These are phyloP conservation scores for Ramularia endophylla DNA, from an alignment of 2,329 filamentous ascomycete genomes.

Conservation along the genomic window DNA sequence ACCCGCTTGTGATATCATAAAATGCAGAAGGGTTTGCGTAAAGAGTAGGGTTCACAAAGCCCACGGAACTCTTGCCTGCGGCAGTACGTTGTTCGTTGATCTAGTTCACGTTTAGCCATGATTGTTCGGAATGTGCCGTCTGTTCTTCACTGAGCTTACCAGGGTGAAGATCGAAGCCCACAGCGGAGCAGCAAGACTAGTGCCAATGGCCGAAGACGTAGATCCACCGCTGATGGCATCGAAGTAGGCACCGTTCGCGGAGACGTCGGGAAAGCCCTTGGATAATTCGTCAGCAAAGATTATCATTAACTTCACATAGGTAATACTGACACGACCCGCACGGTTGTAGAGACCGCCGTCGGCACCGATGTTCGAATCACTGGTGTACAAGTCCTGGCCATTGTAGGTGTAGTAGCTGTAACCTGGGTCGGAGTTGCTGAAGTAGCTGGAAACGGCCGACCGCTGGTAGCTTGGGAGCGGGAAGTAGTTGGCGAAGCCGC, in stretches of 20 bases:
- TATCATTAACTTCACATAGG: no score
- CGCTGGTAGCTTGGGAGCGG: constrained; percentile 30
- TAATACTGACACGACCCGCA: constrained; percentile 24
- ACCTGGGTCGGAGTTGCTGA: constrained; percentile 18
- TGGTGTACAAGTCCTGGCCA: constrained; percentile 11
- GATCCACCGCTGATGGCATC: constrained; percentile 36
- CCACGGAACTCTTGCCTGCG: constrained; percentile 22
- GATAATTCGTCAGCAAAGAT: no score
- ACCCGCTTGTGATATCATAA: constrained; percentile 15
- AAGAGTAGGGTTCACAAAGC: constrained; percentile 30
- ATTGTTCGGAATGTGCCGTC: no score
- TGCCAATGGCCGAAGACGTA: constrained; percentile 24
- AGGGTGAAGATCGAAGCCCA: constrained; percentile 25
- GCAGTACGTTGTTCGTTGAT: constrained; percentile 23
- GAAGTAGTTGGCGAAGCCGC: constrained; percentile 31
- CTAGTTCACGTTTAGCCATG: no score
- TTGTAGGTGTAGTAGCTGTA: constrained; percentile 20
- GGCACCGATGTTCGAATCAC: constrained; percentile 17
- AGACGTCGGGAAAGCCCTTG: constrained; percentile 34
- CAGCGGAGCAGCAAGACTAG: constrained; percentile 22
- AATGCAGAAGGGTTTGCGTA: constrained; percentile 15
- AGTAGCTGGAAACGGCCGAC: constrained; percentile 32
- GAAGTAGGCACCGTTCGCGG: constrained; percentile 37
- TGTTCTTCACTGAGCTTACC: no score
- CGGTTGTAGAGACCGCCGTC: constrained; percentile 26